These are phyloP conservation scores for Tulasnella sp. DNA, from an alignment of 768 basidiomycete species.

Conservation along the genomic window DNA sequence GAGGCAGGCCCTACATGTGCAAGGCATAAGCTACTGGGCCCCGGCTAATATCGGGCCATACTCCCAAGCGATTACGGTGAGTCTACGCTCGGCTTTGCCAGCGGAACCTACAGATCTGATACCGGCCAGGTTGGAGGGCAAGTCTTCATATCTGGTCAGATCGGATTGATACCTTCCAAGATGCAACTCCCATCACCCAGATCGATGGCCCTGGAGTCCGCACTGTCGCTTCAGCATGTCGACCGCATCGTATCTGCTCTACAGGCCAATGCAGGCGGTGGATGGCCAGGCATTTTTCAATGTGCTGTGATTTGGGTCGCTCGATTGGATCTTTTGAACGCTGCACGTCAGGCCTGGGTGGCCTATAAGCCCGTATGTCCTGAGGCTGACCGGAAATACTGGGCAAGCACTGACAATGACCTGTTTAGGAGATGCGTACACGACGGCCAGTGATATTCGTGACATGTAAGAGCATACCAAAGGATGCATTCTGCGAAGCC, in stretches of 20 bases:
- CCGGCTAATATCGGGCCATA: slow-evolving; percentile 99
- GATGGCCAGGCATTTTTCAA: slow-evolving; percentile 54
- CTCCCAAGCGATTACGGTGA: slow-evolving; percentile 79
- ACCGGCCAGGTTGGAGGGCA: slow-evolving; percentile 50
- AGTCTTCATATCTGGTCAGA: slow-evolving; percentile 91
- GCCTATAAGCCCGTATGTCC: slow-evolving; percentile 22
- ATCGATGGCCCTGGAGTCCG: slow-evolving; percentile 51
- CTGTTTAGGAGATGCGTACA: no score
- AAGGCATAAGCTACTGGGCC: slow-evolving; percentile 95
- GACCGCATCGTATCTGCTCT: slow-evolving; percentile 53
- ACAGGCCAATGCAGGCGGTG: slow-evolving; percentile 39
- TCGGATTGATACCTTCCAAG: slow-evolving; percentile 71
- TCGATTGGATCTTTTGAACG: slow-evolving; percentile 29
- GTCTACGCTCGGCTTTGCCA: slow-evolving; percentile 21
- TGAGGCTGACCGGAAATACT: no score
- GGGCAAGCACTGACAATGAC: no score
- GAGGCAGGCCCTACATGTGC: slow-evolving; percentile 80
- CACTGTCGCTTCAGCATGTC: slow-evolving; percentile 72
- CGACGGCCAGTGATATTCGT: slow-evolving; percentile 40
- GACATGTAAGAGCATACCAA: slow-evolving; percentile 54
- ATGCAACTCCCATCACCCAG: slow-evolving; percentile 52
- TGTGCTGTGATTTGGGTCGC: slow-evolving; percentile 65
- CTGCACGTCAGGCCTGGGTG: slow-evolving; percentile 33
- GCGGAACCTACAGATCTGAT: neutral
- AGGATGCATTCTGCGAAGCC: slow-evolving; percentile 61